Evolutionary conservation across 257 asterid species (phyloP).

Genomic region (Fraxinus excelsior): DNA sequence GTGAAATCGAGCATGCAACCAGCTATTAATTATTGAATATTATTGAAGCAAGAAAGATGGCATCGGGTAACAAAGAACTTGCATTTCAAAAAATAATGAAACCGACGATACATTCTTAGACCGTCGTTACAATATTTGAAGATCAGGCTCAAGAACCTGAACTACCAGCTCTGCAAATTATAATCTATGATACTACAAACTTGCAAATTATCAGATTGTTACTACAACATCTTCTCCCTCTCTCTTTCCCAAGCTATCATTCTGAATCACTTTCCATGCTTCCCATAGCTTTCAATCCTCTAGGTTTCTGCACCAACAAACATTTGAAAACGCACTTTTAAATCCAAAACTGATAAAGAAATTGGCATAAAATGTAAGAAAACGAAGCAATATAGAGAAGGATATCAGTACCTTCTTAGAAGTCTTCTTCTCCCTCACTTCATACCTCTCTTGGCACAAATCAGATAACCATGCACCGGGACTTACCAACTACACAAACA

Average conservation of each 20-base stretch:
- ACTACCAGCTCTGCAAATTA: conserved; percentile 4
- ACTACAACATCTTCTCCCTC: neutral
- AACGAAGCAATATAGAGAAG: neutral
- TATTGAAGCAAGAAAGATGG: neutral
- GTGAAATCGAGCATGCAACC: neutral
- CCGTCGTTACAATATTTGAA: neutral
- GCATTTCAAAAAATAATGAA: neutral
- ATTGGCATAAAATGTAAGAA: neutral
- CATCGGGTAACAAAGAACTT: neutral
- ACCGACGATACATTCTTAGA: neutral
- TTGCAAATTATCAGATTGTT: neutral
- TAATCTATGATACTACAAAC: neutral
- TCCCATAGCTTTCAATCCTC: conserved; percentile 82
- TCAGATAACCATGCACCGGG: conserved; percentile 86
- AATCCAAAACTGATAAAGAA: neutral
- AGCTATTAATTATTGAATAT: too few species aligned
- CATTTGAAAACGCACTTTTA: neutral
- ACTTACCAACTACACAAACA: conserved; percentile 38
- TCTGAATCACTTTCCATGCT: conserved; percentile 80
- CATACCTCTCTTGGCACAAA: conserved; percentile 76
- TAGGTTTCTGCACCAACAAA: conserved; percentile 50
- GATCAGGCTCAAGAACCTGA: neutral
- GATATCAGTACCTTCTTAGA: conserved; percentile 52
- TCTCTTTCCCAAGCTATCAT: conserved; percentile 28
- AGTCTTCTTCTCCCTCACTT: conserved; percentile 82